Evolutionary conservation across 805 yeast species (phyloP).

Genomic region (Yamadazyma scolyti): DNA sequence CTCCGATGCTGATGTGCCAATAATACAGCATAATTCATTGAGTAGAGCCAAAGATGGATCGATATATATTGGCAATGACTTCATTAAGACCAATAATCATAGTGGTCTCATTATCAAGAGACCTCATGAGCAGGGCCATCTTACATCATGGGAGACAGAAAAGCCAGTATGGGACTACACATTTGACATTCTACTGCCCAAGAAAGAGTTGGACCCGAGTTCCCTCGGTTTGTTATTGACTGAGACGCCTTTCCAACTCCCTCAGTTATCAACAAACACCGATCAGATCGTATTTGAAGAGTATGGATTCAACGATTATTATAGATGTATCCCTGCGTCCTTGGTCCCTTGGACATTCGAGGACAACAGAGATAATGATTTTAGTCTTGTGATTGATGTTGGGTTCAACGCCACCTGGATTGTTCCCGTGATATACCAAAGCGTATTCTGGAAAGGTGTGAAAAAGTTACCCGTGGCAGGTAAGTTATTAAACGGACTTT

Average conservation of each 20-base stretch:
- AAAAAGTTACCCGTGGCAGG: slow-evolving; percentile 86
- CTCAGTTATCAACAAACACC: slow-evolving; percentile 74
- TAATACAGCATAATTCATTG: slow-evolving; percentile 62
- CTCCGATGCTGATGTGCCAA: slow-evolving; percentile 31
- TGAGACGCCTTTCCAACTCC: slow-evolving; percentile 79
- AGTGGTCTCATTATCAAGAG: slow-evolving; percentile 72
- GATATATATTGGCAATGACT: slow-evolving; percentile 67
- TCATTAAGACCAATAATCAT: slow-evolving; percentile 62
- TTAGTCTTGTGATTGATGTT: slow-evolving; percentile 76
- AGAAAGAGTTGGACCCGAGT: slow-evolving; percentile 13
- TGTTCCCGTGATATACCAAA: slow-evolving; percentile 77
- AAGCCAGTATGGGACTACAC: slow-evolving; percentile 88
- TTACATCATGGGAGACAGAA: slow-evolving; percentile 88
- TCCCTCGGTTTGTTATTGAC: slow-evolving; percentile 60
- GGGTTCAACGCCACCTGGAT: slow-evolving; percentile 89
- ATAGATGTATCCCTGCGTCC: slow-evolving; percentile 60
- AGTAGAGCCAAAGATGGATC: slow-evolving; percentile 73
- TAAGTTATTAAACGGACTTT: slow-evolving; percentile 70
- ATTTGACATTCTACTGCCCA: slow-evolving; percentile 28
- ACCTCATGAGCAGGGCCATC: slow-evolving; percentile 86
- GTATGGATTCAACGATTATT: slow-evolving; percentile 71
- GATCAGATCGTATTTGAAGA: slow-evolving; percentile 95
- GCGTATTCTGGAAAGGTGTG: slow-evolving; percentile 72
- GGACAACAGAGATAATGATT: slow-evolving; percentile 41
- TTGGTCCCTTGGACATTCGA: slow-evolving; percentile 28